Evolutionary conservation across 306 rosid species (phyloP).

Genomic region (Vachellia collinsii): DNA sequence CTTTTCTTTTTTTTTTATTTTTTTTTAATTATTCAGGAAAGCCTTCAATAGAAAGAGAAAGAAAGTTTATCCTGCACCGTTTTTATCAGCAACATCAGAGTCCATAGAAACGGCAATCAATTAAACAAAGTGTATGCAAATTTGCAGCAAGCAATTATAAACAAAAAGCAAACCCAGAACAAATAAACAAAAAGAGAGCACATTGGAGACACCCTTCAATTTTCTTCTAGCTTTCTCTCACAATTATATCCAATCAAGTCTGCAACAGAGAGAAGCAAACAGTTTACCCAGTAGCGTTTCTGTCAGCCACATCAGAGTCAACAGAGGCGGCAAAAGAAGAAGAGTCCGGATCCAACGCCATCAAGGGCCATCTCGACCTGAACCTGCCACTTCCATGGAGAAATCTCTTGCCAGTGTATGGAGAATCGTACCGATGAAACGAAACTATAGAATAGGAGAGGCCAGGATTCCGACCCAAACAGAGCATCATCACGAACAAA

Average conservation of each 20-base stretch:
- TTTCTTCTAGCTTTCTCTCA: not conserved
- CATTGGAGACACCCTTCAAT: not conserved
- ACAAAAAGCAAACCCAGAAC: not conserved
- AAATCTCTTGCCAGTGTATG: conserved; percentile 33
- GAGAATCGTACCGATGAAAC: conserved; percentile 24
- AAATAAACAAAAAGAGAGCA: not conserved
- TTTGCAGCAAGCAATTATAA: not conserved
- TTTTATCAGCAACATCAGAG: not conserved
- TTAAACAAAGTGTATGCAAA: not conserved
- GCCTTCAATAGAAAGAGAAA: not conserved
- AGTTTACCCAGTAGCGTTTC: conserved; percentile 60
- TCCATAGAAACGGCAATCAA: not conserved
- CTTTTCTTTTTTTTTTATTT: too few species aligned
- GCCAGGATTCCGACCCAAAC: conserved; percentile 53
- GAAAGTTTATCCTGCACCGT: not conserved
- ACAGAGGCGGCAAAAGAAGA: conserved; percentile 64
- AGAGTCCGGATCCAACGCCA: conserved; percentile 63
- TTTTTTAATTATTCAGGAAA: not conserved
- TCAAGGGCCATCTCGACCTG: conserved; percentile 48
- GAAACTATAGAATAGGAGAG: conserved; percentile 42
- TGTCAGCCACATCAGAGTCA: conserved; percentile 65
- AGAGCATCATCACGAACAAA: conserved; percentile 37
- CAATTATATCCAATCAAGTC: not conserved
- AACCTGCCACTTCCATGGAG: conserved; percentile 23
- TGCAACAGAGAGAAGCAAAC: not conserved